Base-by-base conservation (phyloP, 1,284 basidiomycete species). In the Golubevia sp. region DNA sequence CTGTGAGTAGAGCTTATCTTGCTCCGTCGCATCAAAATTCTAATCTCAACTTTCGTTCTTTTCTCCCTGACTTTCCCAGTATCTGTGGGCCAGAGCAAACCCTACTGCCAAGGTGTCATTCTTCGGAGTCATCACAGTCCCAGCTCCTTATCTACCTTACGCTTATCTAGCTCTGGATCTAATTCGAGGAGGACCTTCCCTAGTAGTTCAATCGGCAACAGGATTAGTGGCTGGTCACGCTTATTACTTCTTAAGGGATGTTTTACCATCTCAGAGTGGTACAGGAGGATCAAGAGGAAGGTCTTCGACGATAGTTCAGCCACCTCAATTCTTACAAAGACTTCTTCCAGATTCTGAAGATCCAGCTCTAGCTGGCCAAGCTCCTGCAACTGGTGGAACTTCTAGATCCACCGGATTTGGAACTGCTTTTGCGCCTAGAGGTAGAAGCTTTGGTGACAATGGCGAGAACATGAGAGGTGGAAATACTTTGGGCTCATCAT, bases 221-320 rank as follows among this genome's bases (percentile, higher is more conserved):
- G 93, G 92, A 1, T 86, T 91, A 21, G 86, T 92, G 49, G 87
- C 90, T 0, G 92, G 91, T 0, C 91, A 94, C 76, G 82, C 88
- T 2, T 93, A 80, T 63, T 82, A 71, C 63, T 59, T 79, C 27
- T 57, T 79, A 4, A 59, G 61, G 23, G 56, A 66, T 53, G 53
- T 64, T 26, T 52, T 59, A 1, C 69, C 62, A 8, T 21, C 38
- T 25, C 15, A 20, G 11, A 18, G 11, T 44, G 11, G 11, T 13
- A 18, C 13, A 13, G 38, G 38, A 44, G 38, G 38, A 44, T 44
- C 38, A 44, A n/a, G n/a, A n/a, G 38, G 38, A 44, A 44, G 38
- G 18, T 18, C 38, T 13, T 44, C 38, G 18, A 44, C 38, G 11
- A 13, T 59, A 15, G 51, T 50, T 27, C 50, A 59, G 24, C 57